Base-by-base conservation (phyloP, 495 filamentous ascomycete genomes). In the Saxophila tyrrhenica region DNA sequence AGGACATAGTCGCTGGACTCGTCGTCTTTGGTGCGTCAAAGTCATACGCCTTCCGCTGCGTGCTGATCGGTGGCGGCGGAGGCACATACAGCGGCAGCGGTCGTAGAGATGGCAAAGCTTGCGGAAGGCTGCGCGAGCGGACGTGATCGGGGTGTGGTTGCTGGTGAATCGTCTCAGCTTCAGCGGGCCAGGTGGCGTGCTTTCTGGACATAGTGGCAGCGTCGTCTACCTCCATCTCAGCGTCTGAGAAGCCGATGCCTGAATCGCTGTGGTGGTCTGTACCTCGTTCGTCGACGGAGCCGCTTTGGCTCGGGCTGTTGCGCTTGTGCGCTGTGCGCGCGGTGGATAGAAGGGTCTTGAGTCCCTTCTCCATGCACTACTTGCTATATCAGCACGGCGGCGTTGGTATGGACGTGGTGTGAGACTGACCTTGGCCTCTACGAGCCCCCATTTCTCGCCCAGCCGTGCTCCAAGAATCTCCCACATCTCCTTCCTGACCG, bases 401-500 rank as follows among this genome's bases (percentile, higher is more conserved):
- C 17, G 10, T 8, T 24, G 5, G 16, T 7, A 13, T 35, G 5
- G 7, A 13, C 13, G 29, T 35, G 25, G 10, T 11, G 29, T 15
- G 11, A 3, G 8, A 57, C 77, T 53, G 64, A 87, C 85, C 73
- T 85, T 85, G 41, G 70, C 65, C 68, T 89, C 85, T 39, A 88
- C 80, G 25, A 80, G 70, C 23, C 73, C 71, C 84, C 84, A 87
- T 59, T 81, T 83, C 64, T 86, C 80, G 25, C 80, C 82, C 17
- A 82, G 73, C 35, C 75, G 65, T 7, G 73, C 66, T 5, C 81
- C 83, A 11, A 89, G 69, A 9, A 76, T 68, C 48, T 73, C 74
- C 85, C 85, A 89, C 66, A 86, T 86, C 66, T 86, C 77, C 62
- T 81, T 78, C 48, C 85, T 75, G 67, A 81, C 72, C 32, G 71